Evolutionary conservation across 1,139 yeast genomes (phyloP).

Genomic region (Zygotorulaspora mrakii): DNA sequence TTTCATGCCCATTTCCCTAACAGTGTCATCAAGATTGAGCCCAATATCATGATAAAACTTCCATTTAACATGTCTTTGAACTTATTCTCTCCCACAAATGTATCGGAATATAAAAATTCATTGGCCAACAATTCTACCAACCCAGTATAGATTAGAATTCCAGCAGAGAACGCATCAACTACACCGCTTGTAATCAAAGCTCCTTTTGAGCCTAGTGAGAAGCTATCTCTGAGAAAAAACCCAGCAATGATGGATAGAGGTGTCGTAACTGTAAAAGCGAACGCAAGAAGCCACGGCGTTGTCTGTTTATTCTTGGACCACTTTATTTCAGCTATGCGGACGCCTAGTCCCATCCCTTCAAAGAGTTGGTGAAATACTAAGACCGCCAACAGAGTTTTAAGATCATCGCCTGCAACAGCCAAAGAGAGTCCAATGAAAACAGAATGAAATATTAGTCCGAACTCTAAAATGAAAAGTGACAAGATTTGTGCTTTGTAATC

Average conservation of each 20-base stretch:
- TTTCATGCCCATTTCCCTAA: slow-evolving; percentile 89
- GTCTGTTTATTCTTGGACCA: slow-evolving; percentile 49
- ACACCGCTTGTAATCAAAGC: slow-evolving; percentile 66
- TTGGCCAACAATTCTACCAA: slow-evolving; percentile 77
- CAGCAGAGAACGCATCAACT: slow-evolving; percentile 73
- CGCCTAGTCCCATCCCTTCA: slow-evolving; percentile 82
- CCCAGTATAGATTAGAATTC: slow-evolving; percentile 76
- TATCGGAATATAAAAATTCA: no score
- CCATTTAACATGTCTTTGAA: slow-evolving; percentile 36
- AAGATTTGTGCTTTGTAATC: no score
- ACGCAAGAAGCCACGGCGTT: slow-evolving; percentile 53
- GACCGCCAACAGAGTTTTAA: slow-evolving; percentile 65
- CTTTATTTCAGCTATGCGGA: slow-evolving; percentile 62
- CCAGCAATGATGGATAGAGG: slow-evolving; percentile 81
- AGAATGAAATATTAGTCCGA: slow-evolving; percentile 55
- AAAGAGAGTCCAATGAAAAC: slow-evolving; percentile 60
- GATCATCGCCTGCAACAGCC: slow-evolving; percentile 67
- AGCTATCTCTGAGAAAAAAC: slow-evolving; percentile 62
- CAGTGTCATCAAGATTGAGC: slow-evolving; percentile 78
- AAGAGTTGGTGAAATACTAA: slow-evolving; percentile 79
- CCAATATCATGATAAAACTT: slow-evolving; percentile 43
- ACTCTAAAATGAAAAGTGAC: slow-evolving; percentile 61
- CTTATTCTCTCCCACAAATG: slow-evolving; percentile 57
- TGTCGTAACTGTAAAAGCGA: slow-evolving; percentile 61
- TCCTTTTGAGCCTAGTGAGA: slow-evolving; percentile 55